Evolutionary conservation across 2,329 filamentous ascomycete genomes (phyloP), one percentile per base, ranked within the genome.

Genomic region (Hymenoscyphus linearis): DNA sequence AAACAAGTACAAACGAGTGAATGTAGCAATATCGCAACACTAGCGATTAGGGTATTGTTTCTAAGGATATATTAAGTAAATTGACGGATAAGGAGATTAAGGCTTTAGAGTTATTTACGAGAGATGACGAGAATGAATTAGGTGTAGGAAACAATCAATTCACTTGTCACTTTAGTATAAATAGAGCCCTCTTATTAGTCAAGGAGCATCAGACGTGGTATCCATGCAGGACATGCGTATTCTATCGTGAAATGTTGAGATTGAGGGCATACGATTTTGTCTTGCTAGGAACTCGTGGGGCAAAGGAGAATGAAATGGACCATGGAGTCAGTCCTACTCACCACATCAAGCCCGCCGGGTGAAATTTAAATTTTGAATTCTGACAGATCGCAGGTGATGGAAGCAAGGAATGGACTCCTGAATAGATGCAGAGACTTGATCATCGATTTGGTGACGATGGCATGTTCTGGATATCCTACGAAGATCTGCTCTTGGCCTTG

Each of bases 51-150:
- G n/a, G n/a, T n/a, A n/a, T n/a, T n/a, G n/a, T n/a, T n/a, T n/a
- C n/a, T n/a, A 82, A 1, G 85, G 93, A 40, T 89, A 95, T 71
- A 81, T 96, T 26, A 84, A 87, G 74, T 86, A 88, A 64, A 90
- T 92, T 61, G 95, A 96, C 71, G 77, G 91, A 59, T 87, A 91
- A 57, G 96, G n/a, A n/a, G n/a, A n/a, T n/a, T n/a, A n/a, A n/a
- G n/a, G n/a, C n/a, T n/a, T n/a, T n/a, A n/a, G n/a, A n/a, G n/a
- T n/a, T n/a, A n/a, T n/a, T n/a, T n/a, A n/a, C n/a, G n/a, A n/a
- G n/a, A n/a, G n/a, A n/a, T n/a, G n/a, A n/a, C n/a, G n/a, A n/a
- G n/a, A n/a, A n/a, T n/a, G n/a, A n/a, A n/a, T n/a, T n/a, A n/a
- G n/a, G n/a, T n/a, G n/a, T n/a, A n/a, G n/a, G n/a, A n/a, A n/a